Percentiles rank a stretch among this genome's conserved stretches.
phyloP scores from a whole-genome alignment of 305 asterid species.

The Fraxinus albicans region DNA sequence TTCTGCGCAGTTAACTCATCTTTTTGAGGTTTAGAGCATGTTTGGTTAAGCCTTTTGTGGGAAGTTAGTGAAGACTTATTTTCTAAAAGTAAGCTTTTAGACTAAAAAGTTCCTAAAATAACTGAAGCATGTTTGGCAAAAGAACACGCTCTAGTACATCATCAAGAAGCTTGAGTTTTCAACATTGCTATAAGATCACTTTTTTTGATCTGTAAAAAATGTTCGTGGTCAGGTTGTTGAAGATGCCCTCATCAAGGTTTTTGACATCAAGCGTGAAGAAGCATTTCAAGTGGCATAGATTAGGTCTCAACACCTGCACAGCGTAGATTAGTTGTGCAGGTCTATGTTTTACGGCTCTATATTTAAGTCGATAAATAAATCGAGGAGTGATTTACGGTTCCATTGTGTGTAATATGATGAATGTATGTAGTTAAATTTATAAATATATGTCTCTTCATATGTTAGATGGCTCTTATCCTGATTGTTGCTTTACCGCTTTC shows the following conservation, averaged over 20 bases:
- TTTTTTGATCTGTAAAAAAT: neutral
- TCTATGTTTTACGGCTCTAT: neutral
- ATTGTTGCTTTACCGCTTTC: neutral
- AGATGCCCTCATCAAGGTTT: conserved; percentile 73
- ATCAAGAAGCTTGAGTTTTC: neutral
- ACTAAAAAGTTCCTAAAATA: neutral
- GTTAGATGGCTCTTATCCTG: neutral
- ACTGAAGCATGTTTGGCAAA: neutral
- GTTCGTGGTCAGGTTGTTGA: conserved; percentile 61
- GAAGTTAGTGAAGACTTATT: neutral
- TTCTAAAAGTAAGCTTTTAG: neutral
- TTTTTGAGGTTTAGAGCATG: neutral
- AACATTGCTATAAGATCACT: neutral
- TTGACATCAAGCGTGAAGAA: conserved; percentile 78
- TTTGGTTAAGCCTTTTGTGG: neutral
- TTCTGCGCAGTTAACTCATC: neutral
- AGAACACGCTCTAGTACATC: neutral
- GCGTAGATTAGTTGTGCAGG: neutral
- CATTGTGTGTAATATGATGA: conserved; percentile 18
- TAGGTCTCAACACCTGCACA: neutral
- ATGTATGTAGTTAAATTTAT: conserved; percentile 20
- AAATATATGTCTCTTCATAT: neutral
- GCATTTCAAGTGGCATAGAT: conserved; percentile 57
- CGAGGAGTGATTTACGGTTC: neutral
- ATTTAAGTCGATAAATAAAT: neutral